A percentile compares a stretch with the other conserved stretches of the same genome.
Evolutionary conservation across 495 filamentous ascomycete genomes (phyloP).

Genomic region (Tuber indicum): DNA sequence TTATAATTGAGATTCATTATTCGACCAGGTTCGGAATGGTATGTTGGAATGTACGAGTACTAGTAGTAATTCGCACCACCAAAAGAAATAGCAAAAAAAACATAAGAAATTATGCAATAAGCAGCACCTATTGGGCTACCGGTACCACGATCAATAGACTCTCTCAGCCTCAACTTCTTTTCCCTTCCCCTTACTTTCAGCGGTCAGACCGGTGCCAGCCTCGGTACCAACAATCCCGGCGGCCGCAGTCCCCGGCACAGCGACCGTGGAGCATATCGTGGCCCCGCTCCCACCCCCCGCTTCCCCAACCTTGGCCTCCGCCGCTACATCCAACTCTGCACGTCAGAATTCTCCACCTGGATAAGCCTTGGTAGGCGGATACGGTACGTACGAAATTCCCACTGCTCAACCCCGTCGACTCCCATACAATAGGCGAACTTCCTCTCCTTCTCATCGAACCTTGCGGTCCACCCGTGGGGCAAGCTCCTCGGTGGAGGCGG

Average conservation of each 20-base stretch:
- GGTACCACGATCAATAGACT: neutral
- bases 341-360: neutral
- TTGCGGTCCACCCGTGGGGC: constrained; percentile 34
- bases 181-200: neutral
- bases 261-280: neutral
- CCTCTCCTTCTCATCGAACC: constrained; percentile 25
- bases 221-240: neutral
- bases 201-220: neutral
- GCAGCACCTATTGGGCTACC: neutral
- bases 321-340: neutral
- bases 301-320: neutral
- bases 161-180: neutral
- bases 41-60: neutral
- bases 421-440: constrained; percentile 30
- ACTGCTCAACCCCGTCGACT: constrained; percentile 24
- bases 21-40: neutral
- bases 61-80: neutral
- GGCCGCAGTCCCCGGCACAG: neutral
- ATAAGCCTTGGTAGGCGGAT: neutral
- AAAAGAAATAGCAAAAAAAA: neutral
- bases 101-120: neutral
- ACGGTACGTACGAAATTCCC: constrained; percentile 26
- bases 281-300: neutral
- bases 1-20: neutral
- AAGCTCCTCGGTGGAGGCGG: constrained; percentile 32